Evolutionary conservation across 352 stramenopile species (phyloP).

Genomic region (Phytophthora citrophthora): DNA sequence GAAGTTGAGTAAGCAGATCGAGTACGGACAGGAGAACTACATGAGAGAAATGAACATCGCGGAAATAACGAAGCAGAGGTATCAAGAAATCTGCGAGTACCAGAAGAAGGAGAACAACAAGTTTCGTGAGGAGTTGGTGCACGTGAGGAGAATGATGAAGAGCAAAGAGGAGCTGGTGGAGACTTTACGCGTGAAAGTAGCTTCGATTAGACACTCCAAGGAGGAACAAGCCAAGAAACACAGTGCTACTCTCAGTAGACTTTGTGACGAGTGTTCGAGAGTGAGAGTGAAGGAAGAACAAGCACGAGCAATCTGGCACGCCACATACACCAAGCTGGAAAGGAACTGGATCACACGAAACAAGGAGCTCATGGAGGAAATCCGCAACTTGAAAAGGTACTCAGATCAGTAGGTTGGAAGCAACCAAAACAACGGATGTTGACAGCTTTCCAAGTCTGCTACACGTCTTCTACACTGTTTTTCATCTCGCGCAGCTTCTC

Average conservation of each 20-base stretch:
- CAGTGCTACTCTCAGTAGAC: background rate
- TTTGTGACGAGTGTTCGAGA: background rate
- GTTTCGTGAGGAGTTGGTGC: constrained; percentile 2
- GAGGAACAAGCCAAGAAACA: constrained; percentile 5
- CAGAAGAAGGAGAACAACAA: constrained; percentile 4
- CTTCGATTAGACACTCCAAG: constrained; percentile 2
- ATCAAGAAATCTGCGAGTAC: background rate
- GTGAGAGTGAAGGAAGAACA: constrained; percentile 1
- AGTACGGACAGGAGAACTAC: constrained; percentile 5
- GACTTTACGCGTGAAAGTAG: constrained; percentile 2
- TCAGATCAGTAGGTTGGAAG: background rate
- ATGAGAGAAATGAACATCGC: background rate
- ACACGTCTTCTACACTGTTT: constrained; percentile 41
- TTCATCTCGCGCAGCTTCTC: constrained; percentile 78
- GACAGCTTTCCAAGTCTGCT: background rate
- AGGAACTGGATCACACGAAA: background rate
- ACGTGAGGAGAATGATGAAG: constrained; percentile 2
- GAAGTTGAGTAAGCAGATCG: background rate
- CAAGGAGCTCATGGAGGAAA: background rate
- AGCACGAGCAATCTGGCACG: constrained; percentile 1
- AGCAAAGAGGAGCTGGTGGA: constrained; percentile 2
- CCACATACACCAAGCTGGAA: background rate
- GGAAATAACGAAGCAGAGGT: background rate
- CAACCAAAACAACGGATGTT: background rate
- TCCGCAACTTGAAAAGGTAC: background rate